These are phyloP conservation scores for Schizopora paradoxa DNA, from an alignment of 1,284 basidiomycete genomes.

Conservation along the genomic window DNA sequence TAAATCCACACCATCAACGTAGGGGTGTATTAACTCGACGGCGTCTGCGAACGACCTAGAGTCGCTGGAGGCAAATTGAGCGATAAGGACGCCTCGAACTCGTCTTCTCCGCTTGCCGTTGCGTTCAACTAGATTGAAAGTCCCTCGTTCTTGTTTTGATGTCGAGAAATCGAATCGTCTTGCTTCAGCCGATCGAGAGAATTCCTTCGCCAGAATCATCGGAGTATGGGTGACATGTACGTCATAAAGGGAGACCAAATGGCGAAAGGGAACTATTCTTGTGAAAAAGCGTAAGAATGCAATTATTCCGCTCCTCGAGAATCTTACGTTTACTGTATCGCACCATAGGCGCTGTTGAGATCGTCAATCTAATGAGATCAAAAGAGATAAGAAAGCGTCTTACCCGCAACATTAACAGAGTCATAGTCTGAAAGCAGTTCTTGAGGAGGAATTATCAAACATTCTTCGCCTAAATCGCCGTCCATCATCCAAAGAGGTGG, in stretches of 20 bases:
- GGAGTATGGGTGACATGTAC: slow-evolving; percentile 54
- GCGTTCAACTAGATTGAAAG: slow-evolving; percentile 38
- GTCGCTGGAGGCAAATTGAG: slow-evolving; percentile 50
- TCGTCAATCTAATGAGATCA: slow-evolving; percentile 3
- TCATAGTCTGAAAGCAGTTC: slow-evolving; percentile 37
- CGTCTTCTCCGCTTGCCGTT: slow-evolving; percentile 21
- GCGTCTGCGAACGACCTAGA: slow-evolving; percentile 45
- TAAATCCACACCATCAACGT: slow-evolving; percentile 51
- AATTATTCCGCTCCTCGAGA: background rate
- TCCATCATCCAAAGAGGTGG: too few species aligned
- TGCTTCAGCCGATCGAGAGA: slow-evolving; percentile 45
- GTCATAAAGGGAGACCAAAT: slow-evolving; percentile 47
- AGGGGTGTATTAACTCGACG: slow-evolving; percentile 42
- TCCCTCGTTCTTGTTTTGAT: slow-evolving; percentile 40
- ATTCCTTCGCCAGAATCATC: slow-evolving; percentile 54
- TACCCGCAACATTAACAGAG: slow-evolving; percentile 38
- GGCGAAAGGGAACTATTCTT: slow-evolving; percentile 42
- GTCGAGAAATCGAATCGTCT: slow-evolving; percentile 49
- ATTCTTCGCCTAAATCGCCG: slow-evolving; percentile 4
- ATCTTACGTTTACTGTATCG: slow-evolving; percentile 46
- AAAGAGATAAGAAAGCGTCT: background rate
- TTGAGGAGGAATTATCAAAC: slow-evolving; percentile 30
- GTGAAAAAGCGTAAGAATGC: background rate
- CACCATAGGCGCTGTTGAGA: slow-evolving; percentile 40
- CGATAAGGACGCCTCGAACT: slow-evolving; percentile 43